A percentile compares a stretch with the other conserved stretches of the same genome.
These are phyloP conservation scores for Venturiaceae sp. DNA, from an alignment of 2,329 filamentous ascomycete species.

Conservation along the genomic window DNA sequence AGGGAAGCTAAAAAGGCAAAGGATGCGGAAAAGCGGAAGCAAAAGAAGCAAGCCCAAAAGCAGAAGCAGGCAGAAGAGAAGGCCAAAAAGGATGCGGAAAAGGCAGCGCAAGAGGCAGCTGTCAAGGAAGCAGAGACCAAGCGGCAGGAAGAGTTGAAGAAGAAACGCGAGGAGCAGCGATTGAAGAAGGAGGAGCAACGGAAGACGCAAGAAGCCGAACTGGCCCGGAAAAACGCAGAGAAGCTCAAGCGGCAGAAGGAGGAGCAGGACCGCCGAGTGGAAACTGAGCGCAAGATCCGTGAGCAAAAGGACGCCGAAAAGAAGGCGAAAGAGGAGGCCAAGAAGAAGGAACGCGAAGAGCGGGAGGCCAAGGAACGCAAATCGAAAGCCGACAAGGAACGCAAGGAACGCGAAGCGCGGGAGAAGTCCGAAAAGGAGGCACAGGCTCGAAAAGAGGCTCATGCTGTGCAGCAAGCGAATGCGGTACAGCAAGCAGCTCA, in stretches of 20 bases:
- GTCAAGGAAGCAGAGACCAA: conserved; percentile 66
- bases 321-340: conserved; percentile 59
- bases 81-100: conserved; percentile 77
- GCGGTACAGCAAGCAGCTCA: conserved; percentile 19
- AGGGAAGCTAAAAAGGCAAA: conserved; percentile 88
- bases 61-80: conserved; percentile 85
- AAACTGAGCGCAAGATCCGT: conserved; percentile 73
- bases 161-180: conserved; percentile 79
- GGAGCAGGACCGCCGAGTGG: conserved; percentile 75
- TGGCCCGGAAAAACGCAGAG: conserved; percentile 74
- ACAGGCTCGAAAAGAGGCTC: conserved; percentile 24
- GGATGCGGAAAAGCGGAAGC: conserved; percentile 90
- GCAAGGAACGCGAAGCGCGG: conserved; percentile 46
- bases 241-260: conserved; percentile 70
- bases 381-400: conserved; percentile 56
- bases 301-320: conserved; percentile 75
- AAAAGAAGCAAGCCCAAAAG: conserved; percentile 84
- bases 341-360: conserved; percentile 67
- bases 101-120: conserved; percentile 75
- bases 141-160: conserved; percentile 68
- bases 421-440: conserved; percentile 48
- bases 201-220: conserved; percentile 84
- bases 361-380: conserved; percentile 60
- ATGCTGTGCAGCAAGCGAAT: conserved; percentile 19
- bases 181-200: conserved; percentile 86